Evolutionary conservation across 1,139 yeast genomes (phyloP).

Genomic region (Magnusiomyces suaveolens): DNA sequence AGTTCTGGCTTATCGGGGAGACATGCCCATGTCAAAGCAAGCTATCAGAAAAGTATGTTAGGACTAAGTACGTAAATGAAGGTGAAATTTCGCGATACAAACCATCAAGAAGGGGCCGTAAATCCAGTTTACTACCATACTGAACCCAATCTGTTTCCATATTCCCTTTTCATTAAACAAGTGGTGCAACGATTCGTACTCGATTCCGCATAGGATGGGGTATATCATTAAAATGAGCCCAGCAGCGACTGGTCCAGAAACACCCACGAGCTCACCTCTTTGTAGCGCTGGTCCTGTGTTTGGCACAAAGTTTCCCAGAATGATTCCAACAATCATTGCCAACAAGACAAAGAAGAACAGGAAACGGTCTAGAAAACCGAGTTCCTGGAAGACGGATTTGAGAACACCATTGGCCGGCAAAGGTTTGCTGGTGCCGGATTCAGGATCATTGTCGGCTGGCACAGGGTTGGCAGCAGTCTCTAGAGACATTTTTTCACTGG

Average conservation of each 20-base stretch:
- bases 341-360: constrained; percentile 28
- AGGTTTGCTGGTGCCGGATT: no score
- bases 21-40: constrained; percentile 46
- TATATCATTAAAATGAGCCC: constrained; percentile 52
- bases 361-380: constrained; percentile 22
- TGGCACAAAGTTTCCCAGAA: constrained; percentile 29
- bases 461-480: no score
- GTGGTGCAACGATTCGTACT: constrained; percentile 38
- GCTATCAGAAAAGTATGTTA: no score
- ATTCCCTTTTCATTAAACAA: constrained; percentile 25
- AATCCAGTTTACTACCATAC: constrained; percentile 46
- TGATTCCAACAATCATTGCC: constrained; percentile 28
- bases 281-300: constrained; percentile 20
- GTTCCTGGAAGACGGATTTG: constrained; percentile 5
- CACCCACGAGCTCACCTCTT: constrained; percentile 25
- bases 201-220: constrained; percentile 48
- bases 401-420: no score
- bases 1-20: constrained; percentile 43
- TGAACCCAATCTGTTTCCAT: constrained; percentile 34
- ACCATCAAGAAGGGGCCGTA: constrained; percentile 51
- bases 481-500: no score
- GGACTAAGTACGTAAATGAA: background rate
- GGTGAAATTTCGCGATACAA: no score
- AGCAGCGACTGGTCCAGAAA: constrained; percentile 41
- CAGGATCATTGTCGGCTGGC: no score